These are phyloP conservation scores for Coemansia sp. DNA, from an alignment of 192 early-diverging fungal genomes.

Conservation along the genomic window DNA sequence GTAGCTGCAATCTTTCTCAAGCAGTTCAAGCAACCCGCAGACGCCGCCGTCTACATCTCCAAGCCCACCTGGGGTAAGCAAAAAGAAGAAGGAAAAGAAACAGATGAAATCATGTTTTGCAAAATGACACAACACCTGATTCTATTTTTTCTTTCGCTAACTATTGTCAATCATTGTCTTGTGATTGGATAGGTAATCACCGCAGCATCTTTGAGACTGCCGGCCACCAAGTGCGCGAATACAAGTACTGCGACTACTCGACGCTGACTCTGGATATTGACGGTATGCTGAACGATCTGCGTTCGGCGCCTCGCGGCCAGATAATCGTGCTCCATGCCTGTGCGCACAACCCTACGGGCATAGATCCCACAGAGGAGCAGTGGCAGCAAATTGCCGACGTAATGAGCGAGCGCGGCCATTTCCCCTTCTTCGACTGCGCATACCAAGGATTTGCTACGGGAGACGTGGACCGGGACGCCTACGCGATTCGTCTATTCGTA, in stretches of 20 bases:
- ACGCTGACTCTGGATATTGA: constrained; percentile 80
- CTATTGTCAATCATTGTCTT: neutral
- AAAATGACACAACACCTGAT: too few species aligned
- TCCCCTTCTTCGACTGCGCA: constrained; percentile 98
- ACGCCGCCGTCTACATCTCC: constrained; percentile 80
- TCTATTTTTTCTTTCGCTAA: neutral
- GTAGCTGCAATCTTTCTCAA: constrained; percentile 84
- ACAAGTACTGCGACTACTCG: constrained; percentile 88
- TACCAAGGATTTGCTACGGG: constrained; percentile 99
- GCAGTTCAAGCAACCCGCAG: constrained; percentile 65
- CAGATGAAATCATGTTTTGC: too few species aligned
- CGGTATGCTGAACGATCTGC: constrained; percentile 71
- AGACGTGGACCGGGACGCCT: constrained; percentile 88
- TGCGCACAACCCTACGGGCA: constrained; percentile 99
- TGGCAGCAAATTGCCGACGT: constrained; percentile 92
- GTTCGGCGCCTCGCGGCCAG: constrained; percentile 73
- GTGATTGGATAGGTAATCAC: constrained; percentile 68
- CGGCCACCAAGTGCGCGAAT: constrained; percentile 82
- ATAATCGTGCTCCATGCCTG: constrained; percentile 95
- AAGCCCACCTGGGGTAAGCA: constrained; percentile 93
- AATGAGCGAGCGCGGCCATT: constrained; percentile 77
- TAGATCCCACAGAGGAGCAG: constrained; percentile 93
- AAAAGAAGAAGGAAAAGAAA: neutral
- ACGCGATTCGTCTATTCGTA: constrained; percentile 93
- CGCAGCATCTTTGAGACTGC: constrained; percentile 85